Percentiles rank a stretch among this genome's conserved stretches.
Conservation (phyloP, 2,329 filamentous ascomycete genomes). For the Metarhizium humberi region DNA sequence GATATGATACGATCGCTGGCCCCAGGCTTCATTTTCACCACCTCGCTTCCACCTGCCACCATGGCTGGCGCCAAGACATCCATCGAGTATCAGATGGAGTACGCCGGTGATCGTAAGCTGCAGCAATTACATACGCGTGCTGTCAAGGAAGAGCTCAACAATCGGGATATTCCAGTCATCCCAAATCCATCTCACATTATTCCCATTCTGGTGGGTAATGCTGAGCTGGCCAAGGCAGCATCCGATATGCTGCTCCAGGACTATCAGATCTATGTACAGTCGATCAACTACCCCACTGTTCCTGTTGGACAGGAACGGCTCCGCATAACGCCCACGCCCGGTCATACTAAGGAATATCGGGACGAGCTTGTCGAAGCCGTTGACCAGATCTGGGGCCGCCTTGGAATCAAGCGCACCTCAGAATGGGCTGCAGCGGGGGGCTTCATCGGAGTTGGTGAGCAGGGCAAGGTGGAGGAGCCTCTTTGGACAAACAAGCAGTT, state of each 20-base stretch:
- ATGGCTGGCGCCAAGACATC: conserved; percentile 91
- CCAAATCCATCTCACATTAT: conserved; percentile 97
- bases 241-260: conserved; percentile 86
- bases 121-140: conserved; percentile 95
- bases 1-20: conserved; percentile 91
- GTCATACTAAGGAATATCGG: conserved; percentile 76
- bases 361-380: conserved; percentile 78
- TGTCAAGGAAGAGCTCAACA: conserved; percentile 75
- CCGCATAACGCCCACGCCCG: conserved; percentile 90
- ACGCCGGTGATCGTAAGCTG: conserved; percentile 77
- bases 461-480: conserved; percentile 52
- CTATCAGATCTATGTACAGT: conserved; percentile 93
- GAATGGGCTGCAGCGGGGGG: conserved; percentile 88
- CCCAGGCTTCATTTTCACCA: conserved; percentile 98
- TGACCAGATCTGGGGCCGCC: conserved; percentile 78
- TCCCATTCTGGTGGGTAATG: conserved; percentile 87
- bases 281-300: conserved; percentile 98
- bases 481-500: conserved; percentile 91
- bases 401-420: conserved; percentile 84
- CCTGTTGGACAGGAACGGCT: conserved; percentile 96
- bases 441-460: conserved; percentile 85
- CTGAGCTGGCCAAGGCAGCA: conserved; percentile 82
- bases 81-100: conserved; percentile 85
- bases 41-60: conserved; percentile 85
- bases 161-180: conserved; percentile 86